Percentiles rank a stretch among this genome's conserved stretches.
Evolutionary conservation across 805 yeast species (phyloP).

Genomic region (Candida koratica): DNA sequence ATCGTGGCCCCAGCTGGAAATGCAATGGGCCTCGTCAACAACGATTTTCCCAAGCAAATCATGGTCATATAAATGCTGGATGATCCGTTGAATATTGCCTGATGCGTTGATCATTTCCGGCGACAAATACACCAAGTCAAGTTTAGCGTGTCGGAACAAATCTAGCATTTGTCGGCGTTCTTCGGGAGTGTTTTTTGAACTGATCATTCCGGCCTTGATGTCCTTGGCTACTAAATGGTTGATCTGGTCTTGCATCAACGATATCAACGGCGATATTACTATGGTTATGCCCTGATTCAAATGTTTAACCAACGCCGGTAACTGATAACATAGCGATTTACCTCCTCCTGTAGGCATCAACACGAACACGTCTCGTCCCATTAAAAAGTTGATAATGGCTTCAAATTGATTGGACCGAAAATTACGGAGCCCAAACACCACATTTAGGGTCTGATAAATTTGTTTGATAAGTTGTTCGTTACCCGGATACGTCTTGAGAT

Average conservation of each 20-base stretch:
- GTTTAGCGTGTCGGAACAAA: conserved; percentile 57
- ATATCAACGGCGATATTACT: conserved; percentile 90
- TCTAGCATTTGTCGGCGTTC: conserved; percentile 63
- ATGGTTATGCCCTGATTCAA: conserved; percentile 76
- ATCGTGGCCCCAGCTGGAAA: conserved; percentile 98
- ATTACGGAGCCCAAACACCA: conserved; percentile 56
- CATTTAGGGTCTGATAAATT: conserved; percentile 51
- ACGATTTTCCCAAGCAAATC: conserved; percentile 75
- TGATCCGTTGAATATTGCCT: conserved; percentile 58
- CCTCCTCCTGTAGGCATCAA: conserved; percentile 99
- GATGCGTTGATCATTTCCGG: conserved; percentile 93
- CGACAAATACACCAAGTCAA: conserved; percentile 79
- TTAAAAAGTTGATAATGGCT: conserved; percentile 72
- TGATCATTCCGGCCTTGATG: conserved; percentile 83
- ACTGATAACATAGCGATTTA: conserved; percentile 89
- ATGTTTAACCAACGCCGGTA: conserved; percentile 73
- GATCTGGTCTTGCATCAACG: conserved; percentile 97
- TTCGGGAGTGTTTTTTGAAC: conserved; percentile 63
- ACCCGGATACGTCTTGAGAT: conserved; percentile 26
- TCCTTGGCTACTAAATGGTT: conserved; percentile 64
- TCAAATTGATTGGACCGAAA: conserved; percentile 84
- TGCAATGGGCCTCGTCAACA: conserved; percentile 97
- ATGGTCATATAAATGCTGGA: conserved; percentile 52
- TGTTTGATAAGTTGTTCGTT: conserved; percentile 64
- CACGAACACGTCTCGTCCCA: conserved; percentile 86